These are phyloP conservation scores for Nasturtium officinale DNA, from an alignment of 345 rosid genomes.

Conservation along the genomic window DNA sequence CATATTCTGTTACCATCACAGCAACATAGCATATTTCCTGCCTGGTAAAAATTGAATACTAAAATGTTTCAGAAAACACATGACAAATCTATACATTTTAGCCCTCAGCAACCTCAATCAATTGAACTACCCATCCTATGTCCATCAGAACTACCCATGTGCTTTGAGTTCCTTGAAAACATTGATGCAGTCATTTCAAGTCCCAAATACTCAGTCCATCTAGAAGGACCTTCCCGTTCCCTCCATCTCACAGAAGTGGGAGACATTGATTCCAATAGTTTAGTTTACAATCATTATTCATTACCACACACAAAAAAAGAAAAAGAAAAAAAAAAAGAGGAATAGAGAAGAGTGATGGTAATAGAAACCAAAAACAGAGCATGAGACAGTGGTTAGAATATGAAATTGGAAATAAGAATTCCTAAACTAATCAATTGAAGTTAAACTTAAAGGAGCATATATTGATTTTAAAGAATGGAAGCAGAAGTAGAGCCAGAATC, in stretches of 20 bases:
- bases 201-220: slow-evolving; percentile 97
- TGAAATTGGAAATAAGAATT: no score
- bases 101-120: slow-evolving; percentile 94
- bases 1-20: slow-evolving; percentile 13
- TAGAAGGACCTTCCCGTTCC: slow-evolving; percentile 90
- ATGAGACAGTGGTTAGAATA: no score
- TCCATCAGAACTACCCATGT: slow-evolving; percentile 60
- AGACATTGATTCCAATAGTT: slow-evolving; percentile 53
- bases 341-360: no score
- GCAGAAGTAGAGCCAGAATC: no score
- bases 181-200: slow-evolving; percentile 65
- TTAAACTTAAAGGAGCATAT: no score
- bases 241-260: slow-evolving; percentile 67
- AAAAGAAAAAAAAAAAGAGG: no score
- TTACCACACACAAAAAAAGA: no score
- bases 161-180: slow-evolving; percentile 60
- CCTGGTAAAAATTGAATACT: slow-evolving; percentile 56
- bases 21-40: slow-evolving; percentile 22
- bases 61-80: slow-evolving; percentile 77
- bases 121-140: slow-evolving; percentile 90
- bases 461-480: no score
- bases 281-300: no score
- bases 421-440: no score
- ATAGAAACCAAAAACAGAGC: no score
- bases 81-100: slow-evolving; percentile 87